phyloP scores from a whole-genome alignment of 495 filamentous ascomycete genomes.

The Penicillium malachiteum region DNA sequence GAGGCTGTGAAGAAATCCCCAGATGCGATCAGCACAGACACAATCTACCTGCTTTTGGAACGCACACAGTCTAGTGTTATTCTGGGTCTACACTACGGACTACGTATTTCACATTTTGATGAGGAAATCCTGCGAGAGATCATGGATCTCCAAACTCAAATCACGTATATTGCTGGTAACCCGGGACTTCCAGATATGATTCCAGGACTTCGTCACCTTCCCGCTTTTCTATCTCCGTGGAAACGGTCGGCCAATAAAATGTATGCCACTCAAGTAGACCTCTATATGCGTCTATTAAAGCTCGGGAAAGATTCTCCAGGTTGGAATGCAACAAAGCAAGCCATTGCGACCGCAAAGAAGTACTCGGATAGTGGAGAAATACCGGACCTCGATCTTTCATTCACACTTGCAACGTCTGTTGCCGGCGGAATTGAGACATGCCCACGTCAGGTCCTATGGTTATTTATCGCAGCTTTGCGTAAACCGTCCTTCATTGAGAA shows the following conservation, averaged over 20 bases:
- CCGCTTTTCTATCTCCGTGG: slow-evolving; percentile 32
- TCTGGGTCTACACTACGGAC: slow-evolving; percentile 32
- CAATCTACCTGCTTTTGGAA: slow-evolving; percentile 25
- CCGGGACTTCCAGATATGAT: slow-evolving; percentile 33
- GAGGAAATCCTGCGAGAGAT: slow-evolving; percentile 30
- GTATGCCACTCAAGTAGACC: slow-evolving; percentile 21
- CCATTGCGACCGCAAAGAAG: slow-evolving; percentile 21
- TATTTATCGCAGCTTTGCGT: slow-evolving; percentile 27
- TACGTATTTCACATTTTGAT: slow-evolving; percentile 29
- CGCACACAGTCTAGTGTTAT: slow-evolving; percentile 33
- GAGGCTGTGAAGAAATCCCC: not conserved
- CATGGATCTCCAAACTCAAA: slow-evolving; percentile 19
- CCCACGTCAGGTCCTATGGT: slow-evolving; percentile 30
- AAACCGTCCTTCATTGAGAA: slow-evolving; percentile 14
- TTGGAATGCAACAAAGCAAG: slow-evolving; percentile 35
- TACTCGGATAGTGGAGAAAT: slow-evolving; percentile 7
- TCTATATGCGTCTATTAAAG: slow-evolving; percentile 27
- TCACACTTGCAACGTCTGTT: slow-evolving; percentile 29
- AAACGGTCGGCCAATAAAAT: slow-evolving; percentile 24
- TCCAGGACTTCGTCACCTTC: slow-evolving; percentile 33
- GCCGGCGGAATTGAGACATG: slow-evolving; percentile 35
- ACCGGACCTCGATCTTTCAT: slow-evolving; percentile 28
- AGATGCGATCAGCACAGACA: slow-evolving; percentile 15
- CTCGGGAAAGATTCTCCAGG: slow-evolving; percentile 19
- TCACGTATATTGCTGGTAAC: slow-evolving; percentile 29